These are phyloP conservation scores for Vigna hirtella DNA, from an alignment of 306 rosid species.

Conservation along the genomic window DNA sequence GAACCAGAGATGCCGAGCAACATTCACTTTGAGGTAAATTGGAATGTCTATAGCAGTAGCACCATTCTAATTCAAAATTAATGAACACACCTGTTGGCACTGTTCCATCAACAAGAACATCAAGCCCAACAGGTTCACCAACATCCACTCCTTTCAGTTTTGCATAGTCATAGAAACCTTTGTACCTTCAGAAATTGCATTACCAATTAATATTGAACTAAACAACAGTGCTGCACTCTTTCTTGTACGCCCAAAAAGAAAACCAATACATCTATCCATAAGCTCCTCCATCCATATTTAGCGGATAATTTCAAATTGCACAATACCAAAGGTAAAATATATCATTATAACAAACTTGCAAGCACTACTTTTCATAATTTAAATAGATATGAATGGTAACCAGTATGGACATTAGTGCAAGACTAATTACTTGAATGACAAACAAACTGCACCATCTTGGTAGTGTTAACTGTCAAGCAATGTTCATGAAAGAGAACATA, in stretches of 20 bases:
- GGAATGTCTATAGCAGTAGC: neutral
- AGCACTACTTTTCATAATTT: neutral
- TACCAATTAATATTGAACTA: slow-evolving; percentile 29
- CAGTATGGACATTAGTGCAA: slow-evolving; percentile 1
- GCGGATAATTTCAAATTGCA: too few species aligned
- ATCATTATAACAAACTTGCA: neutral
- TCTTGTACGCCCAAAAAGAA: neutral
- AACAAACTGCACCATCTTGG: neutral
- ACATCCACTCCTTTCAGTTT: slow-evolving; percentile 70
- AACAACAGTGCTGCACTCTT: neutral
- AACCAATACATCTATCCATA: neutral
- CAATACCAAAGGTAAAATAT: neutral
- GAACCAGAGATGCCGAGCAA: slow-evolving; percentile 13
- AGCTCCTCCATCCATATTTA: neutral
- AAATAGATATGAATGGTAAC: neutral
- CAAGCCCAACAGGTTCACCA: slow-evolving; percentile 80
- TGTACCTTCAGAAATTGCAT: slow-evolving; percentile 69
- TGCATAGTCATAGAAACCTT: slow-evolving; percentile 79
- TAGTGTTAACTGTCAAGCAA: neutral
- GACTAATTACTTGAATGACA: neutral
- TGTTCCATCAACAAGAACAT: slow-evolving; percentile 85
- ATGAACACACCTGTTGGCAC: slow-evolving; percentile 82
- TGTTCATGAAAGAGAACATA: slow-evolving; percentile 18
- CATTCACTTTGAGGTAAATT: slow-evolving; percentile 23
- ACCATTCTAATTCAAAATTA: slow-evolving; percentile 27